Base-by-base conservation (phyloP, 345 rosid genomes). In the Tarenaya hassleriana region DNA sequence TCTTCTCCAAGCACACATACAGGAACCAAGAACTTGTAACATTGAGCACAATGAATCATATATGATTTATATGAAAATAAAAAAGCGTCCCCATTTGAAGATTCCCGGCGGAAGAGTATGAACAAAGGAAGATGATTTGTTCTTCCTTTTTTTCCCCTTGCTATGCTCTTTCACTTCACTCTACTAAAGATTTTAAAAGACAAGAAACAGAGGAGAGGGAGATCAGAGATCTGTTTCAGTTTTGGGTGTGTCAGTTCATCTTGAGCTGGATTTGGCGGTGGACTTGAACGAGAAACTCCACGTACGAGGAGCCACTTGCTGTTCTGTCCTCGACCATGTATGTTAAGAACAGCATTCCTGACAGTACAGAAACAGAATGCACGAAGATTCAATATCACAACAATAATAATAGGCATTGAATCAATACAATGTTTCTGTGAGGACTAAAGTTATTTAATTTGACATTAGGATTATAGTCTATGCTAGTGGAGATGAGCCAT, bases 251-350 rank as follows among this genome's bases (percentile, higher is more conserved):
- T 35, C 55, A 66, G 34, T 60, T 66, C 75, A 87, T 76, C 66
- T 82, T 87, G 20, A 53, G 61, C 67, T 82, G 90, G 65, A 88
- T 88, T 64, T 88, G 90, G 29, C 84, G 79, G 60, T 84, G 90
- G 50, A 82, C 50, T 34, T 78, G 77, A 52, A 82, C 76, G 4
- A 88, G 77, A 56, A 88, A 88, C 62, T 88, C 90, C 3, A 80
- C 83, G 33, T 88, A 84, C 41, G 94, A 75, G 17, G 68, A 68
- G 5, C 88, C 80, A 6, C 79, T 74, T 4, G 74, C 79, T 50
- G 70, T 76, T 64, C 71, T 80, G 77, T 88, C 94, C 71, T 88
- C 90, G 19, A 88, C 66, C 75, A 88, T 69, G 65, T 72, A 60
- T 5, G 90, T 73, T 39, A 68, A 66, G 75, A 88, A 88, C 58